Evolutionary conservation across 805 yeast species (phyloP), one percentile per base, ranked within the genome.

Genomic region (Komagataella kurtzmanii): DNA sequence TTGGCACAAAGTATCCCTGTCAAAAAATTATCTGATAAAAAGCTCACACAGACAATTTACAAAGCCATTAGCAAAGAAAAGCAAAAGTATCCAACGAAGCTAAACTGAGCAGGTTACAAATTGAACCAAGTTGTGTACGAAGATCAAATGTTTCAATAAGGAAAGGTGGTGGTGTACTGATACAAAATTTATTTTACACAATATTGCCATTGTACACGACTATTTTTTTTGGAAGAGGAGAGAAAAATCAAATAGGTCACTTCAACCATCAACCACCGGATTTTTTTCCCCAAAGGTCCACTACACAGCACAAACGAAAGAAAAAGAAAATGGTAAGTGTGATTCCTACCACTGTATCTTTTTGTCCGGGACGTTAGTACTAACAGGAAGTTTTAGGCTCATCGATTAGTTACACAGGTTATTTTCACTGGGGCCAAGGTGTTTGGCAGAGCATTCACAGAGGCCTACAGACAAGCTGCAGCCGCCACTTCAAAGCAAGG

Each of bases 401-500:
- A 93, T 67, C 81, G 97, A 73, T 76, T 95, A 53, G 63, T 91
- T 52, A 88, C 87, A 57, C 91, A 87, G 67, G 96, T 93, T 56
- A 76, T 89, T 49, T 79, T 90, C 61, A 90, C 98, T 7, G 98
- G 98, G 53, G 95, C 97, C 3, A 83, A 88, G 59, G 98, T 91
- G 30, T 89, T 93, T 63, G 97, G 98, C 53, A 80, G 87, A 59
- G 99, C 99, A 0, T 93, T 93, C 65, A 76, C 88, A n/a, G 96
- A 89, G 65, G 98, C 99, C 0, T 93, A 91, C 74, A 85, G 83
- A 61, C 98, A 93, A 70, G 95, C 96, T 1, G 97, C 98, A 17
- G 87, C 91, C 50, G 90, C 90, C 51, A 81, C 95, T n/a, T 88
- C 91, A 2, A 77, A 87, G 24, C 80, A 80, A 58, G 73, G 85